Percentiles rank a stretch among this genome's conserved stretches.
These are phyloP conservation scores for Udeniomyces megalosporus DNA, from an alignment of 768 basidiomycete genomes.

Conservation along the genomic window DNA sequence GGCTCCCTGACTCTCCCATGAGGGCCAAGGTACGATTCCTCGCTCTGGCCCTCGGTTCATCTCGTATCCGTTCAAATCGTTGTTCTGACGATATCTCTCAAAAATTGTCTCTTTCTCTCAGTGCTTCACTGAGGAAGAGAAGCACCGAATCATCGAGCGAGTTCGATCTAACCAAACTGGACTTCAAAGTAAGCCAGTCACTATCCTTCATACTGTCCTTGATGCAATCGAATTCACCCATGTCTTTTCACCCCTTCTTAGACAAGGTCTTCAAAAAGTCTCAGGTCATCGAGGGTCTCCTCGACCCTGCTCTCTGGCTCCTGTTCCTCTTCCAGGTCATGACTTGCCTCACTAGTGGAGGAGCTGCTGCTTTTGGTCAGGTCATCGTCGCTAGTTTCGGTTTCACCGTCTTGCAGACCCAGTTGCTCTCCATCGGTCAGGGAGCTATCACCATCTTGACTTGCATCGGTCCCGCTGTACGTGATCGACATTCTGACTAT, in stretches of 20 bases:
- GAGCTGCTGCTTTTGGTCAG: conserved; percentile 40
- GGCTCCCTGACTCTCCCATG: conserved; percentile 33
- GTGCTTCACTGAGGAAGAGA: conserved; percentile 37
- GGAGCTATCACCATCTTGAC: too few species aligned
- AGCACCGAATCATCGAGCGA: conserved; percentile 38
- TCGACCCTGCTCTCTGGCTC: conserved; percentile 37
- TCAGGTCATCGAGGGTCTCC: conserved; percentile 34
- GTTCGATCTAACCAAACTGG: conserved; percentile 41
- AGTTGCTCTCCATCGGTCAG: too few species aligned
- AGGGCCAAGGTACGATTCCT: conserved; percentile 17
- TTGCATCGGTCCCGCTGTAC: too few species aligned
- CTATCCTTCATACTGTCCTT: background rate
- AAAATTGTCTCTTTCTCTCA: too few species aligned
- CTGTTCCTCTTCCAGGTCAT: conserved; percentile 38
- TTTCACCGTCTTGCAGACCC: background rate
- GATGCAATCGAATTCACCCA: too few species aligned
- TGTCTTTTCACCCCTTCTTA: too few species aligned
- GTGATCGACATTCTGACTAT: too few species aligned
- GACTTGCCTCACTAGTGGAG: conserved; percentile 38
- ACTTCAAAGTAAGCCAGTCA: conserved; percentile 29
- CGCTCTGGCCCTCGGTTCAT: background rate
- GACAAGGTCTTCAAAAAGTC: conserved; percentile 37
- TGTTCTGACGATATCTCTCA: too few species aligned
- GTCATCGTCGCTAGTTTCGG: conserved; percentile 17
- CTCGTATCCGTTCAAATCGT: background rate